Base-by-base conservation (phyloP, 2,329 filamentous ascomycete genomes). In the Claviceps spartinae region DNA sequence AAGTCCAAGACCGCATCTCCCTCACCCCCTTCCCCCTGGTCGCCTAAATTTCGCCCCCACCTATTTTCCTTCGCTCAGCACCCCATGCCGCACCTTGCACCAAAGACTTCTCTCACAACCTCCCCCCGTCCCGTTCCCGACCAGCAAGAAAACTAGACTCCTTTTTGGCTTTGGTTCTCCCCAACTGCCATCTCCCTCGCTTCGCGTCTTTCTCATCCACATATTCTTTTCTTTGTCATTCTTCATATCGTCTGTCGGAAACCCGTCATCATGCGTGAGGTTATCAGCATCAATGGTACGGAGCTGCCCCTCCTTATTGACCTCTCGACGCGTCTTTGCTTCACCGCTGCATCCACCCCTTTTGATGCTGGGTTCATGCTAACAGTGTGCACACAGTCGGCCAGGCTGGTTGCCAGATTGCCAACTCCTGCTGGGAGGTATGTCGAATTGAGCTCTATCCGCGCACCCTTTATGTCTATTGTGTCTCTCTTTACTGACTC, bases 341-440 rank as follows among this genome's bases (percentile, higher is more conserved):
- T 56, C 52, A 55, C 54, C 50, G 50, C 52, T 38, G 50, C 46
- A 38, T 16, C 13, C 11, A 9, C 13, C 18, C 24, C 26, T 34
- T 30, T 49, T 36, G 13, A 46, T 38, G 34, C 22, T 38, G 26
- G 38, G 24, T 14, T 22, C 37, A 64, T 73, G 64, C 79, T 85
- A 69, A 86, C 75, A 59, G 61, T 66, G 65, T 71, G 57, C 63
- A 49, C 67, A 67, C 72, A 98, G 93, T 98, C 81, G 93, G 93
- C 76, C 93, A 98, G 83, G 93, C 93, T 72, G 93, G 93, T 86
- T 97, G 93, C 84, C 93, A 98, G 74, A 98, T 98, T 70, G 93
- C 91, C 77, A 98, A 98, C 81, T 93, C 93, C 65, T 97, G 93
- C 84, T 98, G 93, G 93, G 93, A 98, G 89, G 93, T 98, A 78